Evolutionary conservation across 139 green algal species (phyloP).

Genomic region (Chlamydomonas schloesseri): DNA sequence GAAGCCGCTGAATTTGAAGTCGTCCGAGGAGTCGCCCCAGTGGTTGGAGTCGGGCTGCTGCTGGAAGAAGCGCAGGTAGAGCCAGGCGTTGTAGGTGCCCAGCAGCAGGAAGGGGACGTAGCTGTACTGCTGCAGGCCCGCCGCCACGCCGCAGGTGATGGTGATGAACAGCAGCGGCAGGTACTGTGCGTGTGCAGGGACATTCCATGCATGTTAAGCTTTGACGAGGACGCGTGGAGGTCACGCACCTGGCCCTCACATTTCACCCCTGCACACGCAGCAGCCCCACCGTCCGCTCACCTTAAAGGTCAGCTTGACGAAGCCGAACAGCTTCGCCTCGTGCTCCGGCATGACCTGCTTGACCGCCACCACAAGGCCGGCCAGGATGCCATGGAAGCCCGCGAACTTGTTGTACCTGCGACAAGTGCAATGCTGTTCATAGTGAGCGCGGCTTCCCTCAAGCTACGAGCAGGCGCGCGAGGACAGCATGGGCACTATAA

Average conservation of each 20-base stretch:
- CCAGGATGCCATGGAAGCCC: conserved; percentile 91
- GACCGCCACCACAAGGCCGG: conserved; percentile 87
- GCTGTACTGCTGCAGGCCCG: conserved; percentile 42
- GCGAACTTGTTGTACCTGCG: conserved; percentile 77
- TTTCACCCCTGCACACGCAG: too few relatives aligned
- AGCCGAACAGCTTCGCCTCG: conserved; percentile 81
- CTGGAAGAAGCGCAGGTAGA: conserved; percentile 95
- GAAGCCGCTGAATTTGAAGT: conserved; percentile 92
- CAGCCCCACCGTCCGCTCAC: too few relatives aligned
- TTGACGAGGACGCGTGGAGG: too few relatives aligned
- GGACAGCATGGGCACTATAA: too few relatives aligned
- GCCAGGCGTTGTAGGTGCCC: conserved; percentile 85
- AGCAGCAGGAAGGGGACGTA: conserved; percentile 82
- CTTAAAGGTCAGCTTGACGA: conserved; percentile 81
- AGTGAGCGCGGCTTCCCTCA: too few relatives aligned
- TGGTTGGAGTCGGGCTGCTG: conserved; percentile 65
- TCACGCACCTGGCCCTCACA: too few relatives aligned
- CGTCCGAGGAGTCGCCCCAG: conserved; percentile 61
- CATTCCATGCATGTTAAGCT: background rate
- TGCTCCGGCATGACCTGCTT: conserved; percentile 95
- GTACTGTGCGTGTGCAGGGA: conserved; percentile 59
- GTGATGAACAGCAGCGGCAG: conserved; percentile 76
- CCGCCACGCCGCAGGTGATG: background rate
- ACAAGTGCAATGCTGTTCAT: too few relatives aligned
- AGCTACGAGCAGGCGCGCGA: too few relatives aligned